A percentile compares a stretch with the other conserved stretches of the same genome.
These are phyloP conservation scores for Pseudomassariella vexata DNA, from an alignment of 2,329 filamentous ascomycete genomes.

Conservation along the genomic window DNA sequence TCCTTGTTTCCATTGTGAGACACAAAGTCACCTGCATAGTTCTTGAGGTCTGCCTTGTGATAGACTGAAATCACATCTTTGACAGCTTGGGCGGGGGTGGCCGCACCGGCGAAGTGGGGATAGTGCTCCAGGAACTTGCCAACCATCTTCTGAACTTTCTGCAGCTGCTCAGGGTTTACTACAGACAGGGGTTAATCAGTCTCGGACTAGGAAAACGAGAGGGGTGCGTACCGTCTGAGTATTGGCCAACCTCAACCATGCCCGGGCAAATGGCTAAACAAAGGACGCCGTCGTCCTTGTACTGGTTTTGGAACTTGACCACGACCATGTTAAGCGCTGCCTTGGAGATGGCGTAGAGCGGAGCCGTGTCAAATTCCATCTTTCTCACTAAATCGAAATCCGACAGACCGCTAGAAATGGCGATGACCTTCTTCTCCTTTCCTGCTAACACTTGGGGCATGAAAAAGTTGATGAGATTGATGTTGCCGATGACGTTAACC, in stretches of 20 bases:
- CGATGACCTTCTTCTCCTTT: conserved; percentile 43
- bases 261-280: conserved; percentile 45
- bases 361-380: too few relatives aligned
- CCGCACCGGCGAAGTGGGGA: conserved; percentile 31
- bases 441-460: conserved; percentile 44
- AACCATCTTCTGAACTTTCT: conserved; percentile 16
- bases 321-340: conserved; percentile 46
- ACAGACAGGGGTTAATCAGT: too few relatives aligned
- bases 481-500: conserved; percentile 42
- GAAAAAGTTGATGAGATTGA: conserved; percentile 45
- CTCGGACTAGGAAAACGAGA: background rate
- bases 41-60: conserved; percentile 33
- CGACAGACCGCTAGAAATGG: conserved; percentile 39
- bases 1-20: conserved; percentile 46
- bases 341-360: conserved; percentile 23
- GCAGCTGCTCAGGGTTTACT: too few relatives aligned
- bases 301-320: conserved; percentile 35
- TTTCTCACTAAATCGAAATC: too few relatives aligned
- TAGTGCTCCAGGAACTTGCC: conserved; percentile 28
- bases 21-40: conserved; percentile 42
- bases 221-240: background rate
- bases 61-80: conserved; percentile 26
- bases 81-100: conserved; percentile 29
- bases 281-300: conserved; percentile 41
- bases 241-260: conserved; percentile 29